Evolutionary conservation across 2,329 filamentous ascomycete species (phyloP).

Genomic region (Epichloe sibirici): DNA sequence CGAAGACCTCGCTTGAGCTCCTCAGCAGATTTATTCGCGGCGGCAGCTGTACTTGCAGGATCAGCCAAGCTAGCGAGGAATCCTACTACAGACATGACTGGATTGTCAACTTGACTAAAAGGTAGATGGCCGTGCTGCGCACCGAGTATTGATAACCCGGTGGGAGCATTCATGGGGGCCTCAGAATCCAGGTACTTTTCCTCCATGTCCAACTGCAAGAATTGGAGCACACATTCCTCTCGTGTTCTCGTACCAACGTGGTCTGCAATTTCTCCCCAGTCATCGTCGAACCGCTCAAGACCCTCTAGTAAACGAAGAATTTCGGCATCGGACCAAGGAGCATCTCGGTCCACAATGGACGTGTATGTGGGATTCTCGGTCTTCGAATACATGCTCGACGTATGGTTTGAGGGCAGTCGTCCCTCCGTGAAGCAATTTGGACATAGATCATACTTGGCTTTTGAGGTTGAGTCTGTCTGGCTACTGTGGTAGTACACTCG

Average conservation of each 20-base stretch:
- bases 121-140: slow-evolving; percentile 70
- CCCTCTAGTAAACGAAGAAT: slow-evolving; percentile 81
- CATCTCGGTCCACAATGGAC: slow-evolving; percentile 66
- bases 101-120: slow-evolving; percentile 87
- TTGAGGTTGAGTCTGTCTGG: slow-evolving; percentile 44
- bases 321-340: slow-evolving; percentile 85
- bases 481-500: slow-evolving; percentile 48
- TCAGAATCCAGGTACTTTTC: slow-evolving; percentile 90
- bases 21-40: slow-evolving; percentile 76
- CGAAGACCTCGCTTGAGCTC: slow-evolving; percentile 73
- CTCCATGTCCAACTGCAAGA: slow-evolving; percentile 91
- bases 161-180: slow-evolving; percentile 35
- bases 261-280: slow-evolving; percentile 87
- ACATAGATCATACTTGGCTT: slow-evolving; percentile 77
- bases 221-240: slow-evolving; percentile 95
- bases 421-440: slow-evolving; percentile 81
- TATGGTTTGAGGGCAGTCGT: slow-evolving; percentile 68
- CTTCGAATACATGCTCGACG: slow-evolving; percentile 71
- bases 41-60: slow-evolving; percentile 78
- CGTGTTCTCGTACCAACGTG: slow-evolving; percentile 84
- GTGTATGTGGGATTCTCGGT: slow-evolving; percentile 81
- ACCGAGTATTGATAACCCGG: slow-evolving; percentile 53
- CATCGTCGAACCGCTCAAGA: slow-evolving; percentile 85
- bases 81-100: slow-evolving; percentile 89
- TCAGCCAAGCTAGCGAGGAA: slow-evolving; percentile 89